Conservation (phyloP, 495 filamentous ascomycete species). For the Geoglossum glabrum region DNA sequence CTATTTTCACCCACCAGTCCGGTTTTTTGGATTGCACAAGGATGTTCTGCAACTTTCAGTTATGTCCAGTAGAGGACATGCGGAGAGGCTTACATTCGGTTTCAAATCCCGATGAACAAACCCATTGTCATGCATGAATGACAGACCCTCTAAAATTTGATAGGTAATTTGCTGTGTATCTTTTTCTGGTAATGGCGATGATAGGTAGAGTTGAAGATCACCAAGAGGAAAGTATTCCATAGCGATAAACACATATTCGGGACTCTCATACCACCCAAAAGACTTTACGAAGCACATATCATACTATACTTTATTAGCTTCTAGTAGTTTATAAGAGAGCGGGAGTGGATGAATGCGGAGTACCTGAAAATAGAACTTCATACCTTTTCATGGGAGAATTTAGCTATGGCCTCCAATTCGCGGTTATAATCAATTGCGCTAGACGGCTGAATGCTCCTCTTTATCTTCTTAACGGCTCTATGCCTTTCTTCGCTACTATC, state of each 20-base stretch:
- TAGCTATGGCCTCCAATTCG: constrained; percentile 12
- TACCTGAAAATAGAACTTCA: not conserved
- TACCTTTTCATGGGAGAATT: constrained; percentile 11
- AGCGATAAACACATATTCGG: constrained; percentile 4
- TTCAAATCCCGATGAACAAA: too few species aligned
- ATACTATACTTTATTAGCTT: constrained; percentile 1
- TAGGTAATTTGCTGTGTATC: not conserved
- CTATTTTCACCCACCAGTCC: too few species aligned
- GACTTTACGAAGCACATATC: constrained; percentile 4
- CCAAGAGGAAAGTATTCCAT: constrained; percentile 7
- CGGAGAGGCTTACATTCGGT: too few species aligned
- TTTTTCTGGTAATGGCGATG: not conserved
- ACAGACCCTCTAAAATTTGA: constrained; percentile 11
- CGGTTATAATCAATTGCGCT: constrained; percentile 7
- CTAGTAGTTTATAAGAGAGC: not conserved
- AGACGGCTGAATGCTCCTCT: not conserved
- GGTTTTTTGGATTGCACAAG: too few species aligned
- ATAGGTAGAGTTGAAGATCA: too few species aligned
- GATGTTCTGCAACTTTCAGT: too few species aligned
- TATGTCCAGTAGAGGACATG: too few species aligned
- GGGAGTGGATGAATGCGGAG: not conserved
- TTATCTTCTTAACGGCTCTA: constrained; percentile 11
- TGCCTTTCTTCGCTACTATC: not conserved
- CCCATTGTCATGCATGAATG: constrained; percentile 12
- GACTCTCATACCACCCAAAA: constrained; percentile 4